Evolutionary conservation across 2,329 filamentous ascomycete species (phyloP), one percentile per base, ranked within the genome.

Genomic region (Chaetomiaceae sp.): DNA sequence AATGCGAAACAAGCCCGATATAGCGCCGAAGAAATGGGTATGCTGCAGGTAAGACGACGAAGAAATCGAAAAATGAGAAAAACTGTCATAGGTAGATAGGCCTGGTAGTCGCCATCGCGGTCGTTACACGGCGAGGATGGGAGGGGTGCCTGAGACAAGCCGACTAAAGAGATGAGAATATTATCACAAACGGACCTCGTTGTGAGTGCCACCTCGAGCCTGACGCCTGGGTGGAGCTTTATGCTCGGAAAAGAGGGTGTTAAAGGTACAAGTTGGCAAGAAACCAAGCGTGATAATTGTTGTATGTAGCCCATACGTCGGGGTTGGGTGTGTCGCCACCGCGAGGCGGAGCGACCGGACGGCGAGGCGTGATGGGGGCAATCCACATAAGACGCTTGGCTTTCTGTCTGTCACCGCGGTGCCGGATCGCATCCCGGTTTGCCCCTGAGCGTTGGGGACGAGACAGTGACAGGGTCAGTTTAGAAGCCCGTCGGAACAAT

Each of bases 201-300:
- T n/a, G n/a, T n/a, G n/a, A n/a, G n/a, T n/a, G n/a, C n/a, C n/a
- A n/a, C n/a, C n/a, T n/a, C n/a, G n/a, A n/a, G n/a, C n/a, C n/a
- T n/a, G n/a, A n/a, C n/a, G 12, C 12, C 12, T 5, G 11, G n/a
- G 14, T 30, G 29, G 12, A 7, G 10, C 15, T 3, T 14, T n/a
- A 14, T 14, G 29, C 14, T 14, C 22, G 22, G 22, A 32, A 4
- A 32, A 6, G 10, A n/a, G 27, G 14, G 20, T 6, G 27, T 30
- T 30, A 49, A 9, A 46, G 26, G 27, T 36, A 38, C 6, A 46
- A 15, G 35, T 15, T 22, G 14, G 44, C 36, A 5, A 50, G 12
- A 15, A 22, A 29, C 43, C 43, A 47, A 4, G 40, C 39, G 17
- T 41, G 30, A 6, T 33, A 36, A 17, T 22, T n/a, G 12, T 39